phyloP scores from a whole-genome alignment of 2,329 filamentous ascomycete species.

The Epichloe sp. region DNA sequence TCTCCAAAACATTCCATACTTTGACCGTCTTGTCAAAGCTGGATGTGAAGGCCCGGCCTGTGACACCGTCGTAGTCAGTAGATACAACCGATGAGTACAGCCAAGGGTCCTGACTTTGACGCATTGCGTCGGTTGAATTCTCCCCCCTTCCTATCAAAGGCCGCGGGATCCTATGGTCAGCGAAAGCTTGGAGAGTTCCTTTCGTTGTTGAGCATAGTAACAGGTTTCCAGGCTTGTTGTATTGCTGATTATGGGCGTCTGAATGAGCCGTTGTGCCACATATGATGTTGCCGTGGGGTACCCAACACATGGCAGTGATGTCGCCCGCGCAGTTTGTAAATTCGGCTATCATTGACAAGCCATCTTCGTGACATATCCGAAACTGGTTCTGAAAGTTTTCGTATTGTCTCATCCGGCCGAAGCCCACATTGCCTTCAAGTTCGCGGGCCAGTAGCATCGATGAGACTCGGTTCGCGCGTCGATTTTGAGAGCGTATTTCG shows the following conservation, averaged over 20 bases:
- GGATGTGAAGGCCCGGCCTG: conserved; percentile 40
- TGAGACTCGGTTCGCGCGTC: conserved; percentile 17
- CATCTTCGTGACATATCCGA: conserved; percentile 35
- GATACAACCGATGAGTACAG: conserved; percentile 51
- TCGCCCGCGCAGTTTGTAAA: conserved; percentile 52
- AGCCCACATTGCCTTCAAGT: conserved; percentile 30
- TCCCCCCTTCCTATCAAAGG: conserved; percentile 39
- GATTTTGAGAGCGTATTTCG: conserved; percentile 4
- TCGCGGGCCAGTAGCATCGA: conserved; percentile 36
- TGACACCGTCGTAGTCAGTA: conserved; percentile 38
- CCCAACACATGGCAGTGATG: conserved; percentile 45
- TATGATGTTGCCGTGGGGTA: conserved; percentile 39
- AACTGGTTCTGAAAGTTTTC: conserved; percentile 34
- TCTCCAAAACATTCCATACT: conserved; percentile 34
- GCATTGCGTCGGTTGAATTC: conserved; percentile 44
- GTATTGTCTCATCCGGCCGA: conserved; percentile 27
- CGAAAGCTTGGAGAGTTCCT: conserved; percentile 35
- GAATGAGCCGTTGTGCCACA: conserved; percentile 51
- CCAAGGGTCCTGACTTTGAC: conserved; percentile 47
- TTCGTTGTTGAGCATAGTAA: conserved; percentile 36
- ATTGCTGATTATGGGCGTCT: conserved; percentile 50
- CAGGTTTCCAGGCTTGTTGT: conserved; percentile 52
- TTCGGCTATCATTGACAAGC: conserved; percentile 34
- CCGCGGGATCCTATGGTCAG: conserved; percentile 44
- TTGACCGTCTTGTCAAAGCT: conserved; percentile 51